Evolutionary conservation across 768 basidiomycete genomes (phyloP).

Genomic region (Dioszegia aurantiaca): DNA sequence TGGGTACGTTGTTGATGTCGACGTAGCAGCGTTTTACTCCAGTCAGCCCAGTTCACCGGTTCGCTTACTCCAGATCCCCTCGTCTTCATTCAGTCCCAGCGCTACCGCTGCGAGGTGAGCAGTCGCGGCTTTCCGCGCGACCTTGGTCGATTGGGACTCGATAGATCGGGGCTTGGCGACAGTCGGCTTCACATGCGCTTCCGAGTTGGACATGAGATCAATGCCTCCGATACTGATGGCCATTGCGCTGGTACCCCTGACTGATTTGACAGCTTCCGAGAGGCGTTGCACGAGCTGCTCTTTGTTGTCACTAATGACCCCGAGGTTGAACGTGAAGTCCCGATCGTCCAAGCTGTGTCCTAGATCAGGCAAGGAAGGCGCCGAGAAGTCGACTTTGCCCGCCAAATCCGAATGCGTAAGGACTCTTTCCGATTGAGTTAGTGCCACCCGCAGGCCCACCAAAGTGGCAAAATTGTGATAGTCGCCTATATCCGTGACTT

Average conservation of each 20-base stretch:
- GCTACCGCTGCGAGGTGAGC: constrained; percentile 35
- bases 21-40: constrained; percentile 51
- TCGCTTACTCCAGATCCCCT: constrained; percentile 48
- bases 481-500: constrained; percentile 34
- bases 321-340: constrained; percentile 30
- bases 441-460: constrained; percentile 40
- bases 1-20: constrained; percentile 36
- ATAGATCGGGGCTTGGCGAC: constrained; percentile 5
- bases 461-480: constrained; percentile 50
- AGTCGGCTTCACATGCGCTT: constrained; percentile 43
- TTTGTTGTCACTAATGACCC: constrained; percentile 37
- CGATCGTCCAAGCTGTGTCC: no score
- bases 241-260: constrained; percentile 26
- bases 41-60: not conserved
- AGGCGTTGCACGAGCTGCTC: no score
- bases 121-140: constrained; percentile 32
- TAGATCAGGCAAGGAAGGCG: no score
- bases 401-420: no score
- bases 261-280: no score
- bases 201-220: constrained; percentile 32
- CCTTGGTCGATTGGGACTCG: constrained; percentile 14
- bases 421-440: constrained; percentile 6
- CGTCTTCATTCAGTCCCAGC: constrained; percentile 41
- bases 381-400: no score
- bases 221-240: constrained; percentile 40